Evolutionary conservation across 495 filamentous ascomycete species (phyloP), one percentile per base, ranked within the genome.

Genomic region (Hypoxylon fragiforme): DNA sequence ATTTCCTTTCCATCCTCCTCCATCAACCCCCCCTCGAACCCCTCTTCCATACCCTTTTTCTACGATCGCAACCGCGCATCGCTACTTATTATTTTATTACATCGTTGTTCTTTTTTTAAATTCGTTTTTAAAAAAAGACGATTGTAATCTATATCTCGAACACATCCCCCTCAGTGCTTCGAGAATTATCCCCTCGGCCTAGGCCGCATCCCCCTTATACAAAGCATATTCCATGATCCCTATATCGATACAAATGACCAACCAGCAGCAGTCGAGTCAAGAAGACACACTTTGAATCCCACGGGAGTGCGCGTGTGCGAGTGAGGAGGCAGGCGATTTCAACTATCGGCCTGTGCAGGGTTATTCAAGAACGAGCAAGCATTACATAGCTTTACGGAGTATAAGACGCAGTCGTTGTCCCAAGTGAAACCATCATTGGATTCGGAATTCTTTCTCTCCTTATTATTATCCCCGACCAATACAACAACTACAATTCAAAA

Each of bases 221-320:
- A 52, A 39, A 65, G 37, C 40, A 44, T 56, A 60, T 74, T 77
- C 77, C 72, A 82, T 82, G 80, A 78, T 65, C 66, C 69, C 32
- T 62, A 73, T 73, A 81, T 59, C 71, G 54, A 64, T 69, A 78
- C 77, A 73, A 82, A 82, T 82, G 80, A 79, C 73, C 78, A 76
- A 70, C 66, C 69, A 63, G 70, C 75, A 67, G 65, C 66, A 66
- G 21, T 62, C 68, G 38, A 70, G 75, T 73, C 76, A 72, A 67
- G 61, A 71, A 76, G 77, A 73, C 78, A 79, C 80, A 75, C 80
- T 82, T 80, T 82, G 79, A 82, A 76, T 72, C 77, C 73, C 73
- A 77, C 75, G 76, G 76, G 75, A 76, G 72, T 67, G 71, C 68
- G 70, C 67, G 73, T 60, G 75, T 65, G 76, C 67, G 74, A 76